Base-by-base conservation (phyloP, 805 yeast species). In the Starmera dryadoides region DNA sequence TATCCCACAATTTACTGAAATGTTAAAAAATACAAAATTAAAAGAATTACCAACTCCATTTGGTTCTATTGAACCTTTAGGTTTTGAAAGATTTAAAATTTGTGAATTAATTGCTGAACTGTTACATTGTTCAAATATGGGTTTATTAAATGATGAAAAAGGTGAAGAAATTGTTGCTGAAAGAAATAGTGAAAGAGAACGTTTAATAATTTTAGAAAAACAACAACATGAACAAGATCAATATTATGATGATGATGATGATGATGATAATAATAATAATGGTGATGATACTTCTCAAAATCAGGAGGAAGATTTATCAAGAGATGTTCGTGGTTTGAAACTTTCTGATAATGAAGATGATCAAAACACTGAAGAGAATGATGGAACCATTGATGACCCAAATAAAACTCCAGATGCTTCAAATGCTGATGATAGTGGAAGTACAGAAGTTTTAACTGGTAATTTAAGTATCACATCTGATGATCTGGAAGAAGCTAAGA, bases 81-180 rank as follows among this genome's bases (percentile, higher is more conserved):
- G 98, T 0, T 86, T 91, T 58, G 95, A 89, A 51, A 72, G 89
- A 46, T 89, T 93, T 63, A 86, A 88, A 55, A 75, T 93, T 19
- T 81, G 95, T 44, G 99, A 93, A 62, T 66, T 93, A 38, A 77
- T 93, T 36, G 98, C 98, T 0, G 99, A 93, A 55, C 69, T 93
- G 31, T 69, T 93, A 41, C 98, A 93, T 61, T 93, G 99, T 56
- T 87, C 96, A n/a, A 93, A 93, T 62, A 93, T 93, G 98, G 86
- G 83, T 0, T 69, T 88, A 16, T 71, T 93, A 48, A 93, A 91
- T 58, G 87, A 89, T 34, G 77, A 73, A 31, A 71, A 71, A 38
- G 87, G 89, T 39, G 81, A 86, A 58, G 68, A 69, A 23, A 71
- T 86, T 33, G 79, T 87, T 19, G 60, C 62, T 30, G 77, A 81